Percentiles rank a stretch among this genome's conserved stretches.
Conservation (phyloP, 345 rosid genomes). For the Trapa incisa region DNA sequence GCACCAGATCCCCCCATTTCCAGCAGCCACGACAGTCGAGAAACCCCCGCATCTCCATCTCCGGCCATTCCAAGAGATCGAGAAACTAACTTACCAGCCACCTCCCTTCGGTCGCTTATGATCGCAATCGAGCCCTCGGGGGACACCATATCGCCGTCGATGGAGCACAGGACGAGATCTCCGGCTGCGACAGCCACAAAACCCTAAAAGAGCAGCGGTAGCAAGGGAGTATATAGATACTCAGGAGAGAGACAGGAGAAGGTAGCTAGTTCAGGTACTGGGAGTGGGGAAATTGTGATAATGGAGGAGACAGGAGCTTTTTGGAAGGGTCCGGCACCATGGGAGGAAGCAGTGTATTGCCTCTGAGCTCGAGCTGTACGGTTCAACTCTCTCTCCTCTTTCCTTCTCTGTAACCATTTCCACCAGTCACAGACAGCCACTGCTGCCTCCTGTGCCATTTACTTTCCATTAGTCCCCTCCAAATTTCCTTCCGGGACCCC, state of each 20-base stretch:
- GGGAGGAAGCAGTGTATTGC: background rate
- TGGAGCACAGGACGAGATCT: background rate
- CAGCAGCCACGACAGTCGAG: too few species aligned
- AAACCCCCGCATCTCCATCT: too few species aligned
- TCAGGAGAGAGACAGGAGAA: background rate
- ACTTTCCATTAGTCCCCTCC: background rate
- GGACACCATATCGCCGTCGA: background rate
- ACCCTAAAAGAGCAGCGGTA: background rate
- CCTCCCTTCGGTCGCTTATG: conserved; percentile 8
- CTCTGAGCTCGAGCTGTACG: too few species aligned
- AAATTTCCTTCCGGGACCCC: background rate
- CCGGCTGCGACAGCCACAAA: background rate
- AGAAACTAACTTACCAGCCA: conserved; percentile 5
- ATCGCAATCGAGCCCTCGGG: conserved; percentile 5
- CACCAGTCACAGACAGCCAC: background rate
- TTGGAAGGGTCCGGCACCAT: background rate
- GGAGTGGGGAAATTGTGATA: background rate
- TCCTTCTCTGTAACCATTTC: background rate
- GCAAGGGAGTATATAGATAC: background rate
- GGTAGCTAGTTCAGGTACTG: background rate
- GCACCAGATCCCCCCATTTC: background rate
- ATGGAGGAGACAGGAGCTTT: background rate
- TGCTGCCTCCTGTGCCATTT: background rate
- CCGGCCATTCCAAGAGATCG: background rate
- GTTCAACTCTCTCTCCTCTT: too few species aligned